Percentiles rank a stretch among this genome's conserved stretches.
phyloP scores from a whole-genome alignment of 805 yeast species.

The Wickerhamomyces queroliae region DNA sequence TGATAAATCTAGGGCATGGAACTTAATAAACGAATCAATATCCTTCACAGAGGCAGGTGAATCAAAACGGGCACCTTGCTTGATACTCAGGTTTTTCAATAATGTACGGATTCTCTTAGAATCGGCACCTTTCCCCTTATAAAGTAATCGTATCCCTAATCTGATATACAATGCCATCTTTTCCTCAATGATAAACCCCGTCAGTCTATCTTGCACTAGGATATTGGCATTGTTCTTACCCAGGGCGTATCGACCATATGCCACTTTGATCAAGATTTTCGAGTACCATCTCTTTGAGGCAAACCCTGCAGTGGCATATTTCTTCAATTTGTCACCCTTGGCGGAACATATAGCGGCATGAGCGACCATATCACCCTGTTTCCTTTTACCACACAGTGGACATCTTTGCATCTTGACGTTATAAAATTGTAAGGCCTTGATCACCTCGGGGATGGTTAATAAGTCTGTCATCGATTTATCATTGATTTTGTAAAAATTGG shows the following conservation, averaged over 20 bases:
- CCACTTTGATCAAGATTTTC: slow-evolving; percentile 72
- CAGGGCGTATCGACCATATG: slow-evolving; percentile 80
- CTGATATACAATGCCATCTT: slow-evolving; percentile 87
- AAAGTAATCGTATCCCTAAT: slow-evolving; percentile 78
- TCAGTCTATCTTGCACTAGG: slow-evolving; percentile 82
- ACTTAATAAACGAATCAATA: slow-evolving; percentile 72
- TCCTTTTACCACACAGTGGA: slow-evolving; percentile 70
- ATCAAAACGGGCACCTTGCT: slow-evolving; percentile 85
- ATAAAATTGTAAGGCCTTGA: slow-evolving; percentile 41
- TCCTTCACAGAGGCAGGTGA: slow-evolving; percentile 56
- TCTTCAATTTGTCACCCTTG: slow-evolving; percentile 65
- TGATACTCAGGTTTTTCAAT: slow-evolving; percentile 59
- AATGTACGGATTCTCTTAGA: slow-evolving; percentile 53
- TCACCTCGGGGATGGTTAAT: slow-evolving; percentile 49
- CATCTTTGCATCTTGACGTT: slow-evolving; percentile 42
- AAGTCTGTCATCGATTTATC: slow-evolving; percentile 27
- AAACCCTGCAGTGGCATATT: slow-evolving; percentile 71
- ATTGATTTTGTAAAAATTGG: slow-evolving; percentile 10
- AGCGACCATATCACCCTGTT: slow-evolving; percentile 70
- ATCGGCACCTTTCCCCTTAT: slow-evolving; percentile 67
- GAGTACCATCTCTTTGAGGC: slow-evolving; percentile 90
- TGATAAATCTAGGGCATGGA: slow-evolving; percentile 70
- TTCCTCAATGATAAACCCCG: slow-evolving; percentile 89
- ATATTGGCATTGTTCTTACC: slow-evolving; percentile 94
- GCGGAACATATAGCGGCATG: slow-evolving; percentile 86